phyloP scores from a whole-genome alignment of 192 early-diverging fungal species.

The Rhizophlyctis rosea region DNA sequence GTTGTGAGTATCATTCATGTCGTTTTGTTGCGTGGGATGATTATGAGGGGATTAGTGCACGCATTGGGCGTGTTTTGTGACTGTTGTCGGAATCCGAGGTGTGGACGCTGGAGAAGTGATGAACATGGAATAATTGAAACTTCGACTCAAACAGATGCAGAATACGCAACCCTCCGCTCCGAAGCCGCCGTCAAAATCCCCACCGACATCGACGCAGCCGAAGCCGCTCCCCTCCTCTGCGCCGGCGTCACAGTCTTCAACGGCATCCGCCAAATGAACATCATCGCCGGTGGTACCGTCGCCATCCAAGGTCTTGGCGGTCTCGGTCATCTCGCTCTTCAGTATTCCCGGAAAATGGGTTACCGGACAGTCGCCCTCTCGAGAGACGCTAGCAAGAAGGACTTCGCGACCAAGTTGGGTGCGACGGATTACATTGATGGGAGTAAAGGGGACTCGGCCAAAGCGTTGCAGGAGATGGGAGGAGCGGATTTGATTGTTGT shows the following conservation, averaged over 20 bases:
- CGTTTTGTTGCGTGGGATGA: not conserved
- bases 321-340: slow-evolving; percentile 63
- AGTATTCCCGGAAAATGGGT: slow-evolving; percentile 28
- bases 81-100: too few relatives aligned
- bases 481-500: slow-evolving; percentile 27
- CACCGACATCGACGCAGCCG: slow-evolving; percentile 53
- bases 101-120: too few relatives aligned
- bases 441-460: slow-evolving; percentile 13
- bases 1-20: slow-evolving; percentile 16
- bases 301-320: slow-evolving; percentile 80
- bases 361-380: slow-evolving; percentile 28
- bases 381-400: slow-evolving; percentile 13
- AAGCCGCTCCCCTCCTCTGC: slow-evolving; percentile 75
- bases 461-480: slow-evolving; percentile 7
- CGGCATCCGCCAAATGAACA: slow-evolving; percentile 52
- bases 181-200: slow-evolving; percentile 55
- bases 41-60: too few relatives aligned
- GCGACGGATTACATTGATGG: slow-evolving; percentile 17
- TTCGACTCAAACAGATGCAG: too few relatives aligned
- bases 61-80: too few relatives aligned
- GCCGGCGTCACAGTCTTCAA: slow-evolving; percentile 76
- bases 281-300: slow-evolving; percentile 61
- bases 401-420: slow-evolving; percentile 19
- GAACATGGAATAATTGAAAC: too few relatives aligned
- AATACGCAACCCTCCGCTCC: slow-evolving; percentile 53